Base-by-base conservation (phyloP, 768 basidiomycete species). In the Amanita pseudoporphyria region DNA sequence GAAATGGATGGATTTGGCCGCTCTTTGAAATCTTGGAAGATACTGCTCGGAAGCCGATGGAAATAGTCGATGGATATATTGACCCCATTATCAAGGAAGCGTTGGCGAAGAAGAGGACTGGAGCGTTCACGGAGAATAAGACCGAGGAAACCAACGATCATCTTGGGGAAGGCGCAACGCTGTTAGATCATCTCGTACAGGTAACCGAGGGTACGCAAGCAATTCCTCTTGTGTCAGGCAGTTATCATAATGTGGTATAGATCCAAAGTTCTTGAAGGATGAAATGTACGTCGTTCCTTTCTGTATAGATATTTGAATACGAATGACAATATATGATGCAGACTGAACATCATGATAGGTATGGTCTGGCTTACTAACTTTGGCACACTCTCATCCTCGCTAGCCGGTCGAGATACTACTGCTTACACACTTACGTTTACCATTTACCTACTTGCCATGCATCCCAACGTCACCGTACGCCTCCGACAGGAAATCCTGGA, bases 401-500 rank as follows among this genome's bases (percentile, higher is more conserved):
- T 54, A 64, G 72, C 72, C 43, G 74, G 72, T 18, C 60, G 72
- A 40, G 73, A 74, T 52, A 73, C 73, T 1, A 75, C 72, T 1
- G 70, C 72, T 18, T 57, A 69, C 5, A 71, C 72, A 0, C 60
- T 76, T 9, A 72, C 71, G 0, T 73, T 71, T 51, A 56, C 64
- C 1, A 52, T 71, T 3, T 71, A 73, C 53, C 61, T 69, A 60
- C 70, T 84, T 9, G 68, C 82, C n/a, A 70, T 70, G 53, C 67
- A 84, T 54, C 76, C 77, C 0, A 56, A 67, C 1, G 68, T 81
- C 42, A 60, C 70, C 13, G 32, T 53, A 1, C 72, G 76, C 6
- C 67, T 84, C 16, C 72, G 77, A 1, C 67, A 76, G 45, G 82
- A 85, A 62, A 71, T 85, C 45, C 59, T 79, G 5, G 58, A 60